Percentiles rank a stretch among this genome's conserved stretches.
Conservation (phyloP, 225 moss, liverwort and hornwort species). For the Marchantia polymorpha region DNA sequence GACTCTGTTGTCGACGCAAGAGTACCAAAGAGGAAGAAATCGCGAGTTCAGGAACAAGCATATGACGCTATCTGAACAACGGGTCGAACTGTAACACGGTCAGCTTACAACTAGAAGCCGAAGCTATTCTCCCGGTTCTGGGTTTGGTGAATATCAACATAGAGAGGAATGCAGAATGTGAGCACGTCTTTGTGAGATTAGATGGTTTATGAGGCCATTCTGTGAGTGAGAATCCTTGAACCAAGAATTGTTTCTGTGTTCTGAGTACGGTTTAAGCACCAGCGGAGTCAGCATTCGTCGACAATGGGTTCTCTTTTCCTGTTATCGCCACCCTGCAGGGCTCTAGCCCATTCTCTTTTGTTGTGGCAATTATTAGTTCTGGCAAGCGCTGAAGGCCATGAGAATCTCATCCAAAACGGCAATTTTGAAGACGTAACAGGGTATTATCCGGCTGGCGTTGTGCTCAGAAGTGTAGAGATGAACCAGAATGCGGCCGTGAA, state of each 20-base stretch:
- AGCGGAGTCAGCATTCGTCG: not conserved
- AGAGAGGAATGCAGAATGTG: not conserved
- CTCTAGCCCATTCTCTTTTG: not conserved
- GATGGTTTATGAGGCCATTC: not conserved
- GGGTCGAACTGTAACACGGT: not conserved
- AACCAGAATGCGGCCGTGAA: conserved; percentile 9
- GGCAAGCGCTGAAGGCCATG: not conserved
- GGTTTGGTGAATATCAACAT: not conserved
- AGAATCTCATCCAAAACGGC: conserved; percentile 26
- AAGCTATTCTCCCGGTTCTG: not conserved
- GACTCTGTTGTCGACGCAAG: not conserved
- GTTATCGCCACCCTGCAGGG: not conserved
- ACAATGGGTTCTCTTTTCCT: not conserved
- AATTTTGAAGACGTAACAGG: conserved; percentile 29
- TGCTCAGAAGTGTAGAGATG: conserved; percentile 4
- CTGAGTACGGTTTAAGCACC: not conserved
- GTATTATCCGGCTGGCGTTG: conserved; percentile 32
- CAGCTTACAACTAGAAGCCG: not conserved
- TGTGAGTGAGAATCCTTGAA: not conserved
- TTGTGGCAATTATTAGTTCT: not conserved
- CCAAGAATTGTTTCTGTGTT: not conserved
- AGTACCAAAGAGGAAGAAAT: not conserved
- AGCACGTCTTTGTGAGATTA: not conserved
- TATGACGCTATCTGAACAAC: not conserved
- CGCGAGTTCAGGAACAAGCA: not conserved